These are phyloP conservation scores for Trichoderma asperelloides DNA, from an alignment of 495 filamentous ascomycete species.

Conservation along the genomic window DNA sequence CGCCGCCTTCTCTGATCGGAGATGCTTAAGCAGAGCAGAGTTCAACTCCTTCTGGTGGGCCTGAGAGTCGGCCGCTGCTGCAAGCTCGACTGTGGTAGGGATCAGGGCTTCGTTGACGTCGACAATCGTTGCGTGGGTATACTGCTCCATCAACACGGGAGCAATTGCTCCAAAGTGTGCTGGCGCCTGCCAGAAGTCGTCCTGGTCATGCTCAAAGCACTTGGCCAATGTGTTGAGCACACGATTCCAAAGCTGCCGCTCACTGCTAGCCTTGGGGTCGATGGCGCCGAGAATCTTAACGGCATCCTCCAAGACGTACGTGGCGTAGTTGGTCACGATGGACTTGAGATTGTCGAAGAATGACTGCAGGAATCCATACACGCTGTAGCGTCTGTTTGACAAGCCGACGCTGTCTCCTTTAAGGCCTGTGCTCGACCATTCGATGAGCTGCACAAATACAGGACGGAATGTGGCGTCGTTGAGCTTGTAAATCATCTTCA, in stretches of 20 bases:
- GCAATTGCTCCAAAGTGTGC: slow-evolving; percentile 68
- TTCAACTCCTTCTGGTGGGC: slow-evolving; percentile 90
- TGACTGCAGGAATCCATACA: slow-evolving; percentile 69
- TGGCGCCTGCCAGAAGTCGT: slow-evolving; percentile 85
- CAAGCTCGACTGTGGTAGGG: slow-evolving; percentile 64
- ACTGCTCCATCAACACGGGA: slow-evolving; percentile 57
- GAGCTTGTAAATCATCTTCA: slow-evolving; percentile 91
- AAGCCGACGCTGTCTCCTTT: slow-evolving; percentile 50
- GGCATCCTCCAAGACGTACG: slow-evolving; percentile 69
- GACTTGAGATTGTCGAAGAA: slow-evolving; percentile 86
- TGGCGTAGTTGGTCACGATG: slow-evolving; percentile 83
- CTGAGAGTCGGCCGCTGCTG: slow-evolving; percentile 64
- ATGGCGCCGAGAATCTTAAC: slow-evolving; percentile 50
- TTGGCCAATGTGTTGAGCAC: slow-evolving; percentile 60
- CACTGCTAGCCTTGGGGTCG: slow-evolving; percentile 36
- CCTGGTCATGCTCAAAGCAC: slow-evolving; percentile 69
- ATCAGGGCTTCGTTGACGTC: slow-evolving; percentile 32
- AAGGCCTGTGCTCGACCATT: slow-evolving; percentile 57
- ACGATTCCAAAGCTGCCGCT: slow-evolving; percentile 49
- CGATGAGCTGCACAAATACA: slow-evolving; percentile 70
- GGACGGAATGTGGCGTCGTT: slow-evolving; percentile 96
- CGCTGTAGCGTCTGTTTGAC: slow-evolving; percentile 48
- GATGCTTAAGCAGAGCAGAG: slow-evolving; percentile 57
- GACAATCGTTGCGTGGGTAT: slow-evolving; percentile 45
- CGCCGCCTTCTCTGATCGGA: slow-evolving; percentile 57